A percentile compares a stretch with the other conserved stretches of the same genome.
phyloP scores from a whole-genome alignment of 371 early-diverging fungal genomes.

The Phascolomyces articulosus region DNA sequence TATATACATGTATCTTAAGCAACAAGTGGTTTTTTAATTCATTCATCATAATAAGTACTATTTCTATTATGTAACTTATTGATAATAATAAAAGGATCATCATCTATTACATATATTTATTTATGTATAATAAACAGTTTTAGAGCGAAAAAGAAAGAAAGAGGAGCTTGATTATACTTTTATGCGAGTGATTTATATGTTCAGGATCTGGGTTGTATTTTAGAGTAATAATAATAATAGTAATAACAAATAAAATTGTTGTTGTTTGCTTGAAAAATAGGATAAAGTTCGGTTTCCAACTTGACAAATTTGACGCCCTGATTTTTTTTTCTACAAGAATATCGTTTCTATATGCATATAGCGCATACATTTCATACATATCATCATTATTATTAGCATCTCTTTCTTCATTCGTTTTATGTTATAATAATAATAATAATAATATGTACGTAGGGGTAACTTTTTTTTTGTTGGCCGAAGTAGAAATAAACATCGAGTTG shows the following conservation, averaged over 20 bases:
- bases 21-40: not conserved
- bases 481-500: slow-evolving; percentile 4
- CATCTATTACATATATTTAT: too few species aligned
- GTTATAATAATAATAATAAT: not conserved
- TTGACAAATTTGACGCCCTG: slow-evolving; percentile 19
- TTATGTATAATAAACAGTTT: not conserved
- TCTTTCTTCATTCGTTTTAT: not conserved
- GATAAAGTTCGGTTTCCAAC: slow-evolving; percentile 24
- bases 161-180: too few species aligned
- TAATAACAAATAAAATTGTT: too few species aligned
- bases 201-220: not conserved
- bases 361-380: not conserved
- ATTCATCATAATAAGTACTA: too few species aligned
- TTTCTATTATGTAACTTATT: too few species aligned
- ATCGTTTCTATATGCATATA: not conserved
- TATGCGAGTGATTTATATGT: too few species aligned
- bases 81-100: too few species aligned
- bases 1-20: not conserved
- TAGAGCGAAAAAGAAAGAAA: too few species aligned
- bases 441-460: not conserved
- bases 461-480: slow-evolving; percentile 1
- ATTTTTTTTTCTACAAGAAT: not conserved
- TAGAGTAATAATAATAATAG: not conserved
- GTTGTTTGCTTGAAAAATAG: not conserved
- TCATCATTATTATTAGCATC: not conserved